Percentiles rank a stretch among this genome's conserved stretches.
phyloP scores from a whole-genome alignment of 177 flowering plant species.

The Vitis hybrid region DNA sequence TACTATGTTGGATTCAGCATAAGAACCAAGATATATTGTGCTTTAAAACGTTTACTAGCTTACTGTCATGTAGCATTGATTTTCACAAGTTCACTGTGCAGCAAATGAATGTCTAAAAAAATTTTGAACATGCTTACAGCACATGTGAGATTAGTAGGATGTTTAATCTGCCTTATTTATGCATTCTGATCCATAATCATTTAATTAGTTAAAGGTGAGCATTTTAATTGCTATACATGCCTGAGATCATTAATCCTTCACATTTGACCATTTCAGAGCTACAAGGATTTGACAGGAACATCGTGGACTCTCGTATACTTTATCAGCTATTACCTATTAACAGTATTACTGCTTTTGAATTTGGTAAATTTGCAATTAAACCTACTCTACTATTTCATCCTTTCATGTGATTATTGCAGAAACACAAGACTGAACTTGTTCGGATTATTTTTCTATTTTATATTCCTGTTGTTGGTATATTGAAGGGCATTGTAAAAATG shows the following conservation, averaged over 20 bases:
- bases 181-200: neutral
- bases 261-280: constrained; percentile 58
- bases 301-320: constrained; percentile 72
- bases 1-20: too few relatives aligned
- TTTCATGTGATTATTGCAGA: neutral
- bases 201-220: neutral
- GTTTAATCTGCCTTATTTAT: neutral
- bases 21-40: too few relatives aligned
- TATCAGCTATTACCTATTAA: constrained; percentile 83
- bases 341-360: constrained; percentile 73
- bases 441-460: neutral
- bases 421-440: neutral
- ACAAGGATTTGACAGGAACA: constrained; percentile 77
- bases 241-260: neutral
- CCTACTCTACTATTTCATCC: neutral
- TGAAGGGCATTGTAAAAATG: neutral
- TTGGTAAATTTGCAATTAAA: constrained; percentile 48
- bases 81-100: too few relatives aligned
- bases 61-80: too few relatives aligned
- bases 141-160: too few relatives aligned
- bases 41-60: too few relatives aligned
- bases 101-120: too few relatives aligned
- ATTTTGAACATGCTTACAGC: too few relatives aligned
- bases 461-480: neutral
- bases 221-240: constrained; percentile 1